A percentile compares a stretch with the other conserved stretches of the same genome.
phyloP scores from a whole-genome alignment of 2,329 filamentous ascomycete genomes.

The Macrophomina phaseolina region DNA sequence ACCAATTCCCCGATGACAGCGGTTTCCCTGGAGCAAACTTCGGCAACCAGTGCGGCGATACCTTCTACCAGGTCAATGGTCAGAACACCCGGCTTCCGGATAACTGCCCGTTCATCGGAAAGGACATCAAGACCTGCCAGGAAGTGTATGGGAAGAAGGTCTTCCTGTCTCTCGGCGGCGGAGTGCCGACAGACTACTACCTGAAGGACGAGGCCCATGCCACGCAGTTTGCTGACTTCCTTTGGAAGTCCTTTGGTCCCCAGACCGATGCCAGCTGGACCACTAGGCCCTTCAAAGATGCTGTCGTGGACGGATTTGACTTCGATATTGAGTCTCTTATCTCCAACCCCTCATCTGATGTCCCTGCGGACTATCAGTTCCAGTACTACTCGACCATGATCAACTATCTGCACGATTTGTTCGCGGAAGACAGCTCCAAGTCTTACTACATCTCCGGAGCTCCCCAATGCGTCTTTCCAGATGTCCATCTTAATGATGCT shows the following conservation, averaged over 20 bases:
- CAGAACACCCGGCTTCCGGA: conserved; percentile 57
- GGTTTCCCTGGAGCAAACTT: conserved; percentile 65
- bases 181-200: conserved; percentile 55
- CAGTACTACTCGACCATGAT: conserved; percentile 57
- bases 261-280: conserved; percentile 45
- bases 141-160: conserved; percentile 69
- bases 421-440: conserved; percentile 47
- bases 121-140: conserved; percentile 66
- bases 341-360: conserved; percentile 47
- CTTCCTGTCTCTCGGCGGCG: conserved; percentile 73
- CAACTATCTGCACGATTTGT: conserved; percentile 50
- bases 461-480: conserved; percentile 73
- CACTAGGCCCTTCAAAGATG: conserved; percentile 69
- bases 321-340: conserved; percentile 74
- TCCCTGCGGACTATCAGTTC: conserved; percentile 38
- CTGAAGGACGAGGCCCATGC: conserved; percentile 66
- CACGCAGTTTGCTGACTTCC: conserved; percentile 55
- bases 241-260: conserved; percentile 77
- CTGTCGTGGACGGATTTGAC: conserved; percentile 75
- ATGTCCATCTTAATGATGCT: conserved; percentile 62
- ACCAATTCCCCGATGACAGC: conserved; percentile 59
- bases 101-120: conserved; percentile 34
- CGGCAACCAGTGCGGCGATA: conserved; percentile 62
- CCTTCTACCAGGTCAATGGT: conserved; percentile 64
- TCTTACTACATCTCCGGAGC: conserved; percentile 67